Conservation (phyloP, 306 rosid genomes). For the Cercis canadensis region DNA sequence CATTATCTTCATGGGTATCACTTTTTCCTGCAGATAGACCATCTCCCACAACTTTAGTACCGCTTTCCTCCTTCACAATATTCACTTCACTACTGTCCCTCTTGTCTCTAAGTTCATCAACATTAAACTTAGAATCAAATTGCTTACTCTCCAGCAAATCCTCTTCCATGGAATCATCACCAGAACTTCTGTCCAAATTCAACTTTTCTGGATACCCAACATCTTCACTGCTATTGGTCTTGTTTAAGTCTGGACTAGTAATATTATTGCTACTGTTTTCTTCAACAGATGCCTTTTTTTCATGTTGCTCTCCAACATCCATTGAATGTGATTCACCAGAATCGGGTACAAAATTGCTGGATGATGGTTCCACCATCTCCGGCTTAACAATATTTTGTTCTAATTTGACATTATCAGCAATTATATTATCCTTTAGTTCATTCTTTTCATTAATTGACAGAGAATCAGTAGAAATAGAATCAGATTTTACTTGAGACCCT, state of each 20-base stretch:
- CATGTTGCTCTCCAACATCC: conserved; percentile 55
- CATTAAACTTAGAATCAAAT: conserved; percentile 71
- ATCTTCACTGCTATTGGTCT: conserved; percentile 55
- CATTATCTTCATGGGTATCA: conserved; percentile 56
- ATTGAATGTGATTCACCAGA: conserved; percentile 78
- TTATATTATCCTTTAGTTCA: conserved; percentile 99
- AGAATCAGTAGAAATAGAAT: conserved; percentile 99
- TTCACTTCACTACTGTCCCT: conserved; percentile 53
- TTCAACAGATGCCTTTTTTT: conserved; percentile 48
- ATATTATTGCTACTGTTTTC: conserved; percentile 45
- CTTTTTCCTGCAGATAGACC: conserved; percentile 55
- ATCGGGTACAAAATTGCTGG: conserved; percentile 73
- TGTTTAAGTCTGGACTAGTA: conserved; percentile 51
- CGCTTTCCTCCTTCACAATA: conserved; percentile 59
- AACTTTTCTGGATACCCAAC: conserved; percentile 85
- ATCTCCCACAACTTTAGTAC: conserved; percentile 52
- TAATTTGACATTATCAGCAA: conserved; percentile 98
- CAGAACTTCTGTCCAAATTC: conserved; percentile 97
- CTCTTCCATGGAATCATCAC: conserved; percentile 98
- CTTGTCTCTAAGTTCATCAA: conserved; percentile 60
- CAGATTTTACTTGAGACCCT: conserved; percentile 97
- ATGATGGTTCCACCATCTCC: conserved; percentile 98
- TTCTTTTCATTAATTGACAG: conserved; percentile 97
- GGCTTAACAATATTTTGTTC: conserved; percentile 91
- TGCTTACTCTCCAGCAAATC: conserved; percentile 86